Conservation (phyloP, 441 rosid genomes). For the Adansonia madagascariensis region DNA sequence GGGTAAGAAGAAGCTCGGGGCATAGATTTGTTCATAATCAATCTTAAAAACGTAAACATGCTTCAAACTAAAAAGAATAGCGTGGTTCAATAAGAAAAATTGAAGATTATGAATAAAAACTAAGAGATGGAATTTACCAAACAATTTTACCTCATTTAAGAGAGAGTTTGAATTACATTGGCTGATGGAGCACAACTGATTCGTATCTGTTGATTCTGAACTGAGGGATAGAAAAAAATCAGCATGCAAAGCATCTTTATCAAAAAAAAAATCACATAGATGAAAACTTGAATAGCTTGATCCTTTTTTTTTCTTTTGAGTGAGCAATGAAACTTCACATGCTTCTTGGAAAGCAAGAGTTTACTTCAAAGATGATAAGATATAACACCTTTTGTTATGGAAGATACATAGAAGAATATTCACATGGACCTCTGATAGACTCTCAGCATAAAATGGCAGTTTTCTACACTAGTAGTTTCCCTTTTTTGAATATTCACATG, state of each 20-base stretch:
- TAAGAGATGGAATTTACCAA: constrained; percentile 12
- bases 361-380: background rate
- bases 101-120: background rate
- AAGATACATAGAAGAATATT: constrained; percentile 9
- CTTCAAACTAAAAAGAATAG: constrained; percentile 18
- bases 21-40: constrained; percentile 11
- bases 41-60: constrained; percentile 9
- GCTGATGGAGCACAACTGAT: constrained; percentile 94
- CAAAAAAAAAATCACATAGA: constrained; percentile 20
- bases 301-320: background rate
- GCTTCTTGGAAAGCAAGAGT: constrained; percentile 18
- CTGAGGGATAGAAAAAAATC: constrained; percentile 58
- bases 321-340: constrained; percentile 17
- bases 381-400: constrained; percentile 5
- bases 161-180: constrained; percentile 89
- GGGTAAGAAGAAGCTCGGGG: constrained; percentile 21
- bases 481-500: constrained; percentile 6
- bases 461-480: background rate
- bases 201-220: constrained; percentile 86
- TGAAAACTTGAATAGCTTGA: constrained; percentile 16
- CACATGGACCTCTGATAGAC: background rate
- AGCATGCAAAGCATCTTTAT: constrained; percentile 33
- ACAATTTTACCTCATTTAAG: constrained; percentile 74
- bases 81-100: background rate
- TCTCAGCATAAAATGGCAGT: constrained; percentile 5